Conservation (phyloP, 192 early-diverging fungal genomes). For the Piromyces sp. region DNA sequence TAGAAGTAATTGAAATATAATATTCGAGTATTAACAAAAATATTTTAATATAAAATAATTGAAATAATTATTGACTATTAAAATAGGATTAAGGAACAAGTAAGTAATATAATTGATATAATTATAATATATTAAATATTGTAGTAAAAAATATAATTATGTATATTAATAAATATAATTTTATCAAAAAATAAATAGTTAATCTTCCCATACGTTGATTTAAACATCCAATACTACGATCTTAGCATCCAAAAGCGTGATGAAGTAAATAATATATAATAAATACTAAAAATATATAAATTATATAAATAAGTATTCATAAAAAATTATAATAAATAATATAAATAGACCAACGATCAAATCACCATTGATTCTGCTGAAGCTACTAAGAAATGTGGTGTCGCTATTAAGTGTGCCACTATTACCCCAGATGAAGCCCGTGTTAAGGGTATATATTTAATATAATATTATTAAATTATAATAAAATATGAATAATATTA, state of each 20-base stretch:
- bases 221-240: slow-evolving; percentile 95
- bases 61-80: no score
- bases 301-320: no score
- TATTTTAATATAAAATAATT: no score
- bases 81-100: slow-evolving; percentile 26
- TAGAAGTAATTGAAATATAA: no score
- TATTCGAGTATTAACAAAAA: no score
- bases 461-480: neutral
- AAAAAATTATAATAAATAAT: no score
- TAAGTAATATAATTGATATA: neutral
- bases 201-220: slow-evolving; percentile 66
- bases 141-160: neutral
- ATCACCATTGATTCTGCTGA: slow-evolving; percentile 90
- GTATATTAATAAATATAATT: neutral
- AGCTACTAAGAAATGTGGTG: slow-evolving; percentile 92
- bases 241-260: slow-evolving; percentile 83
- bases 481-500: neutral
- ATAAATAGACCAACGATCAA: slow-evolving; percentile 64
- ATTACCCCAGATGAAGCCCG: slow-evolving; percentile 93
- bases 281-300: neutral
- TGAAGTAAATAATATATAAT: slow-evolving; percentile 12
- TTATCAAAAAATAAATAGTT: slow-evolving; percentile 17
- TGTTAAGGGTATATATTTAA: slow-evolving; percentile 36
- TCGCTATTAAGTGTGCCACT: slow-evolving; percentile 97
- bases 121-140: neutral